A percentile compares a stretch with the other conserved stretches of the same genome.
Evolutionary conservation across 352 stramenopile species (phyloP).

Genomic region (Phytophthora litchii): DNA sequence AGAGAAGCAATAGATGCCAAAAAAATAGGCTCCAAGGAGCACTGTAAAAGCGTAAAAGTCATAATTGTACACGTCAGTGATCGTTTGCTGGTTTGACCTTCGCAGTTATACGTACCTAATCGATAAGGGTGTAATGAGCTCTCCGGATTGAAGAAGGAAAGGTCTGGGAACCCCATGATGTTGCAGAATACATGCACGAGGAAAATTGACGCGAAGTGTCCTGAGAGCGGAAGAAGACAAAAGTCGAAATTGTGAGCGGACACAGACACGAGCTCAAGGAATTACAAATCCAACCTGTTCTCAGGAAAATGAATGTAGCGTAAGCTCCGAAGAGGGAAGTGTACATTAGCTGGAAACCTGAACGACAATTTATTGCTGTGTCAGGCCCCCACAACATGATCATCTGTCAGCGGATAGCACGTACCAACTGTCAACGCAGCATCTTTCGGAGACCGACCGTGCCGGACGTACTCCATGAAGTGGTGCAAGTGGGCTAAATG

Average conservation of each 20-base stretch:
- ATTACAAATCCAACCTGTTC: conserved; percentile 63
- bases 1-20: conserved; percentile 84
- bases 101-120: conserved; percentile 50
- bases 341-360: conserved; percentile 94
- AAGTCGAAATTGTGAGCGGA: conserved; percentile 4
- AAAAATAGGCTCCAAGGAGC: conserved; percentile 81
- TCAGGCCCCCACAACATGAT: conserved; percentile 1
- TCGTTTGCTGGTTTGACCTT: not conserved
- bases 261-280: not conserved
- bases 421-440: conserved; percentile 80
- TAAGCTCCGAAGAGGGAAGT: conserved; percentile 97
- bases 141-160: conserved; percentile 84
- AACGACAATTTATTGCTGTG: conserved; percentile 8
- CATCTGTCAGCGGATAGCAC: conserved; percentile 4
- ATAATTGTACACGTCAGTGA: conserved; percentile 4
- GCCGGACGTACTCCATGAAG: conserved; percentile 84
- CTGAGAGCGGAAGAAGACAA: conserved; percentile 34
- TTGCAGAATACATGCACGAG: conserved; percentile 96
- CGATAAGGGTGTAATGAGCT: conserved; percentile 77
- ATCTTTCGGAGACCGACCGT: conserved; percentile 68
- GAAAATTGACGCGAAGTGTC: conserved; percentile 89
- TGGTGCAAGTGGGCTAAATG: conserved; percentile 82
- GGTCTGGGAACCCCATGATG: conserved; percentile 93
- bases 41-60: conserved; percentile 38
- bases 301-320: conserved; percentile 92